A percentile compares a stretch with the other conserved stretches of the same genome.
Conservation (phyloP, 306 rosid species). For the Pterocarpus macrocarpus region DNA sequence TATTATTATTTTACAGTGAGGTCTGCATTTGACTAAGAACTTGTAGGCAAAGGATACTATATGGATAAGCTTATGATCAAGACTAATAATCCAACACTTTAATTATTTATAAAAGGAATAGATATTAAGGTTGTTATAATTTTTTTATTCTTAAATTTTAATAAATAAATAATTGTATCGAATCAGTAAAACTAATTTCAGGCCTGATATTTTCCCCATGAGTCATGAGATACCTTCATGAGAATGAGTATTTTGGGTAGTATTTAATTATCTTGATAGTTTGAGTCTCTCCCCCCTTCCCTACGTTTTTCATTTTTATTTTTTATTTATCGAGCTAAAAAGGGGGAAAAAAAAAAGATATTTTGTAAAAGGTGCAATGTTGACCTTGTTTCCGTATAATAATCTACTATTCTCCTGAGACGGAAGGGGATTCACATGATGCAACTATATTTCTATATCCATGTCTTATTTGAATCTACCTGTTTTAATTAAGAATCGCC, state of each 20-base stretch:
- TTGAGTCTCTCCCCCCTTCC: neutral
- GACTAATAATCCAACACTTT: too few relatives aligned
- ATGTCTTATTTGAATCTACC: conserved; percentile 18
- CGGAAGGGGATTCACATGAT: conserved; percentile 45
- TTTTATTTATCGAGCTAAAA: neutral
- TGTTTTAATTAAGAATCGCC: conserved; percentile 27
- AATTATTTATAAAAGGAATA: too few relatives aligned
- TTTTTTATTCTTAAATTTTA: too few relatives aligned
- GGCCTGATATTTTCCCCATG: neutral
- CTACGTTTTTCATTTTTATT: neutral
- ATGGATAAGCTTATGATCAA: neutral
- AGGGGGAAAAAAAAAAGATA: neutral
- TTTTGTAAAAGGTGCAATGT: neutral
- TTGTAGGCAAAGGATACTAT: too few relatives aligned
- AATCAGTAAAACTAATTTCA: neutral
- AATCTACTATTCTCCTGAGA: conserved; percentile 18
- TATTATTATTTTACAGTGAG: too few relatives aligned
- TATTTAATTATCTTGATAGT: conserved; percentile 2
- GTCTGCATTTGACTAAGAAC: too few relatives aligned
- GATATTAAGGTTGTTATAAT: too few relatives aligned
- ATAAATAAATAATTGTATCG: neutral
- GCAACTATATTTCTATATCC: conserved; percentile 12
- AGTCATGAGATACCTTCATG: neutral
- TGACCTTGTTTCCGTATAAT: conserved; percentile 9
- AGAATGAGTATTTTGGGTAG: neutral